phyloP scores from a whole-genome alignment of 305 asterid species.

The Salvia sclarea region DNA sequence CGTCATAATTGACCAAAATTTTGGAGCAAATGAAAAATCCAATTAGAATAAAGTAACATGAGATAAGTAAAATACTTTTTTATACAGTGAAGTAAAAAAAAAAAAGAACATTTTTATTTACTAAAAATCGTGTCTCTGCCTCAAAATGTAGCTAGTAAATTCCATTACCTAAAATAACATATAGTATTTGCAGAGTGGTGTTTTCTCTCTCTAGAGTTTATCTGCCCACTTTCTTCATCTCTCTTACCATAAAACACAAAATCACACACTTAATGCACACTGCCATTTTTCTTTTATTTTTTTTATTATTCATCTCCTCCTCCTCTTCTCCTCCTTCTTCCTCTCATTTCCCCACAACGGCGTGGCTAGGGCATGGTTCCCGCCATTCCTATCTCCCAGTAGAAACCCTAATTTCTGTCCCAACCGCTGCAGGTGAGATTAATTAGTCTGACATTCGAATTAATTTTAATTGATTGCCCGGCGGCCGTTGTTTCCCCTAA shows the following conservation, averaged over 20 bases:
- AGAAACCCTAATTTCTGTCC: constrained; percentile 49
- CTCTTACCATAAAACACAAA: constrained; percentile 28
- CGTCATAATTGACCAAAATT: constrained; percentile 19
- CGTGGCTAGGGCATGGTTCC: constrained; percentile 49
- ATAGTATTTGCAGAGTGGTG: background rate
- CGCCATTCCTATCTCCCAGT: constrained; percentile 47
- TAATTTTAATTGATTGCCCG: constrained; percentile 18
- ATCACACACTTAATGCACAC: constrained; percentile 22
- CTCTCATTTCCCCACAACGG: constrained; percentile 10
- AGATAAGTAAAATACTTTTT: background rate
- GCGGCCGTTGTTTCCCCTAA: constrained; percentile 6
- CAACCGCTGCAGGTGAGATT: constrained; percentile 52
- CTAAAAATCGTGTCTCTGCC: too few relatives aligned
- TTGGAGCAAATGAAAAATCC: too few relatives aligned
- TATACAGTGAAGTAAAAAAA: too few relatives aligned
- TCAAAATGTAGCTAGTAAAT: too few relatives aligned
- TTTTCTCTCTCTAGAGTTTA: constrained; percentile 19
- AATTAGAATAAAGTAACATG: background rate
- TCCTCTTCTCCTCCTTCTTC: background rate
- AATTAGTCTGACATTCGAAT: background rate
- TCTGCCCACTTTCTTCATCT: constrained; percentile 15
- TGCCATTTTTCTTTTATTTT: background rate
- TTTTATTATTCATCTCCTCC: background rate
- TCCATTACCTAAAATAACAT: background rate
- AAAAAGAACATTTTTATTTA: too few relatives aligned